Evolutionary conservation across 106 monocot species (phyloP).

Genomic region (Hemerocallis citrina): DNA sequence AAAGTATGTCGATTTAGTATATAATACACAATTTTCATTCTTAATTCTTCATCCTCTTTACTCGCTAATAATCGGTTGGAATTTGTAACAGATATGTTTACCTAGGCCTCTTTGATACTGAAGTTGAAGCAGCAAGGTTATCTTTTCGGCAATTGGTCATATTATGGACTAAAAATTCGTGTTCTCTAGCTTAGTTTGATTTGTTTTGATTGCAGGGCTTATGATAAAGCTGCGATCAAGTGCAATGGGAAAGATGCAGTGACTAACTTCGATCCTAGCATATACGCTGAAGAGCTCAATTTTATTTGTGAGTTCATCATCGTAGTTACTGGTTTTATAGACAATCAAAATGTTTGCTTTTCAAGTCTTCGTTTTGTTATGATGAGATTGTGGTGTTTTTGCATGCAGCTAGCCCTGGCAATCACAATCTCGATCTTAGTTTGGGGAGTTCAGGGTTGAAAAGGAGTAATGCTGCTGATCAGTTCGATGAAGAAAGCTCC

Average conservation of each 20-base stretch:
- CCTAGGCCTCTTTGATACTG: slow-evolving; percentile 81
- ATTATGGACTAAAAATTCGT: neutral
- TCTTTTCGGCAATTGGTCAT: no score
- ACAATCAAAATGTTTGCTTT: neutral
- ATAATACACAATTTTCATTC: neutral
- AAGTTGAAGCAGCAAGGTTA: slow-evolving; percentile 69
- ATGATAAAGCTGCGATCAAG: slow-evolving; percentile 79
- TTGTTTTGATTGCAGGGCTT: slow-evolving; percentile 32
- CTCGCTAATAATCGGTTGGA: no score
- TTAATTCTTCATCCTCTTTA: neutral
- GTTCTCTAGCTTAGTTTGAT: no score
- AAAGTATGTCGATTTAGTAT: slow-evolving; percentile 43
- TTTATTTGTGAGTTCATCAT: slow-evolving; percentile 10
- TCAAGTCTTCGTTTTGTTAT: neutral
- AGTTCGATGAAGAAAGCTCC: slow-evolving; percentile 19
- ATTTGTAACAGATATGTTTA: slow-evolving; percentile 60
- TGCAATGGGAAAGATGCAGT: slow-evolving; percentile 68
- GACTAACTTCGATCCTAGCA: slow-evolving; percentile 66
- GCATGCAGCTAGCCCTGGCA: slow-evolving; percentile 12
- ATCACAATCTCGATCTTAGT: slow-evolving; percentile 62
- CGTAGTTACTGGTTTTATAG: neutral
- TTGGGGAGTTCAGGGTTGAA: slow-evolving; percentile 56
- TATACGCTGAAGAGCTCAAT: slow-evolving; percentile 35
- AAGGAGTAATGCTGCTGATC: slow-evolving; percentile 13
- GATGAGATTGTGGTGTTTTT: neutral